Base-by-base conservation (phyloP, 179 eudicot species). In the Vitellaria paradoxa region DNA sequence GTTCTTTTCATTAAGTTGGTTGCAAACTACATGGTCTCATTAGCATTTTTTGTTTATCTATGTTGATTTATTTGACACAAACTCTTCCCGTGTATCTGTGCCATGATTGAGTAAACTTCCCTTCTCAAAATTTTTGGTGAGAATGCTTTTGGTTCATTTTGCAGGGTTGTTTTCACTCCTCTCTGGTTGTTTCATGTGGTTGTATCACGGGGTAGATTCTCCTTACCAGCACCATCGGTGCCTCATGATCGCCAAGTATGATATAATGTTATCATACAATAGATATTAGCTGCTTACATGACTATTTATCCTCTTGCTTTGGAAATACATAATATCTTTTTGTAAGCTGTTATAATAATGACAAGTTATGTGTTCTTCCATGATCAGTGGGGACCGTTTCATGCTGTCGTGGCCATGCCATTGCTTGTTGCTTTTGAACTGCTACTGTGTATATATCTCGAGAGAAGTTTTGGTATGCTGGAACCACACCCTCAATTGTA, bases 331-430 rank as follows among this genome's bases (percentile, higher is more conserved):
- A 56, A n/a, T 47, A 9, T 30, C 21, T 50, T 77, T 60, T 46
- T n/a, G 5, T 57, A 62, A 62, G 62, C 12, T 49, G 15, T 57
- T 6, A 14, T 50, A 37, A 17, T 72, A 47, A 77, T 14, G 74
- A 12, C 18, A 71, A 5, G 30, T 45, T 50, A 45, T 23, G 21
- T 49, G 21, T 53, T 59, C 75, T 77, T 83, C 20, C 37, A 65
- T 77, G 82, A 67, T 86, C 95, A 93, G 97, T 93, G 97, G 97
- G 96, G 94, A 26, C 97, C 97, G 9, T 91, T 88, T 83, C 97
- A 93, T 84, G 90, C 97, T 73, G 77, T 93, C 73, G 84, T 89
- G 78, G 97, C 96, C 3, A 84, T 88, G 37, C 97, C 97, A 50
- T 84, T 93, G 89, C 87, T 91, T 82, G 81, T 93, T 84, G 92